Evolutionary conservation across 176 grass and related monocot species (phyloP), one percentile per base, ranked within the genome.

Genomic region (Eragrostis nindensis): DNA sequence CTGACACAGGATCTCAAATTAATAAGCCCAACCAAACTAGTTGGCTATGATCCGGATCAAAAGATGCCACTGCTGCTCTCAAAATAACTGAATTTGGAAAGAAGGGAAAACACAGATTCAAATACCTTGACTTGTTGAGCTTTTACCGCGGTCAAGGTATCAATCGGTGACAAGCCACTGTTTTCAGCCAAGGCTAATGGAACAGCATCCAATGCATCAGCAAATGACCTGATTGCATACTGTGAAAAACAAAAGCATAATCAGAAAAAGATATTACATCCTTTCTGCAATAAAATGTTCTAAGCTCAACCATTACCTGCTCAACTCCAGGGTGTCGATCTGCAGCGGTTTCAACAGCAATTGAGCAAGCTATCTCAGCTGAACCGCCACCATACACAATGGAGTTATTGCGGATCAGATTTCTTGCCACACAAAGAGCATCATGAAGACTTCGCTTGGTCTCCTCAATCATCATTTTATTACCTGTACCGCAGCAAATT

Each of bases 211-310:
- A 98, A 78, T 48, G 88, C 92, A 74, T 92, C 90, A 88, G 90
- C 96, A 70, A 99, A 99, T 14, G 88, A 90, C 82, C 92, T 98
- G 80, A 98, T 89, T 78, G 92, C 92, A 87, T 98, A 98, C 92
- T 98, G 79, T 70, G 84, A 42, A 68, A 68, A 5, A 91, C 18
- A 71, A 48, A 80, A 53, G 84, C 42, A 75, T 9, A 71, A 12
- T 67, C 4, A 81, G 65, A 53, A 56, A 45, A 70, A 45, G 7
- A 18, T 19, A 74, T 66, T 79, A 43, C 54, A 67, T 62, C 26
- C 4, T 22, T 84, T 24, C 42, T 79, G 29, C 62, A 84, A 44
- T 30, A 67, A 18, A 57, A 18, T 19, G 11, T 14, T 29, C 22
- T 25, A 75, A 83, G 26, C 6, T 62, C 9, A 45, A 81, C 17